Evolutionary conservation across 2,329 filamentous ascomycete species (phyloP), one percentile per base, ranked within the genome.

Genomic region (Chrysoporthe cubensis): DNA sequence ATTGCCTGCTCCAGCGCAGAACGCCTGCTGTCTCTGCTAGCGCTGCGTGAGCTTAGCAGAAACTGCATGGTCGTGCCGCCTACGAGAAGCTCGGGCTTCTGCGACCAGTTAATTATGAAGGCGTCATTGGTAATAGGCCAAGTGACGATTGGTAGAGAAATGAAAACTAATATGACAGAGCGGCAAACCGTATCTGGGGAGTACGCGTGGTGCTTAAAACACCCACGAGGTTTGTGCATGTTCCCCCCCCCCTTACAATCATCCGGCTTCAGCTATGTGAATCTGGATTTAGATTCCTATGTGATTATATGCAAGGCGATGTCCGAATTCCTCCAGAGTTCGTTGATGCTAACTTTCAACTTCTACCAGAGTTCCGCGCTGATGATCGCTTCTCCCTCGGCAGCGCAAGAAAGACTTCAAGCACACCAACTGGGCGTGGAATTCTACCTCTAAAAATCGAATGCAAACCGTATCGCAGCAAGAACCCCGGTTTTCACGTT

Each of bases 1-100:
- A 98, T 78, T 99, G 96, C 78, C 82, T 99, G 64, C 80, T 98
- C 71, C 86, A 87, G 74, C 87, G 88, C 71, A 60, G 68, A 40
- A 26, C 56, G n/a, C 50, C 43, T 11, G 32, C 26, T 43, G 21
- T 18, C 14, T n/a, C 59, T 50, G 32, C 60, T 37, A 26, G 9
- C 4, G 44, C 40, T 37, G 46, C 16, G 8, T 50, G 9, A 52
- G 34, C 16, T 26, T 21, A 18, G 26, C 9, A 52, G 26, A 40
- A 13, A 16, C 6, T 18, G 9, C 32, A 37, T 8, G 5, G 32
- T 37, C 2, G 14, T 57, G n/a, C 9, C 40, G 18, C n/a, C 40
- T 40, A 37, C 26, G n/a, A 16, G 37, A 43, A 44, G 44, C 5
- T 57, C 16, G 4, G 32, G n/a, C 9, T 6, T 57, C 32, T n/a